Percentiles rank a stretch among this genome's conserved stretches.
Conservation (phyloP, 2,329 filamentous ascomycete genomes). For the Sclerotinia sclerotiorum region DNA sequence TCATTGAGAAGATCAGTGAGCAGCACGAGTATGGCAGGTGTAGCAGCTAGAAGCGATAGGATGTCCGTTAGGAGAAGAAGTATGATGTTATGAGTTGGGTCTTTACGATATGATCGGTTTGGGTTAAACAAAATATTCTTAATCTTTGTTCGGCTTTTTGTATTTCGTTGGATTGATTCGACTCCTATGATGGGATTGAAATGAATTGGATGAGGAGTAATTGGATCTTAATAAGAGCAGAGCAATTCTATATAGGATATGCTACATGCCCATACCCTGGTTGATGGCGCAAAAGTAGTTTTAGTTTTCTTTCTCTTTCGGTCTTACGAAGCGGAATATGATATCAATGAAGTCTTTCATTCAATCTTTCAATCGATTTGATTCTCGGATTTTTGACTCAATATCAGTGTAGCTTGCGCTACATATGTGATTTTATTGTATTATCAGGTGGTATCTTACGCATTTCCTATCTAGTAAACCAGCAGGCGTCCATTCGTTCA, state of each 20-base stretch:
- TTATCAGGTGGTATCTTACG: constrained; percentile 12
- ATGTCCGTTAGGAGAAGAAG: constrained; percentile 39
- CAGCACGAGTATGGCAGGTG: constrained; percentile 25
- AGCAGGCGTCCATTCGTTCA: constrained; percentile 21
- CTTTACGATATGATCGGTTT: constrained; percentile 21
- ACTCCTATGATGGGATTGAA: not conserved
- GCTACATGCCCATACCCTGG: not conserved
- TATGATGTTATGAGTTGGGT: constrained; percentile 42
- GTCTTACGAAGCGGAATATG: constrained; percentile 34
- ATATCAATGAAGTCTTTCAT: constrained; percentile 36
- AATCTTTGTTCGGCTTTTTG: constrained; percentile 11
- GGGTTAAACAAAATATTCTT: constrained; percentile 16
- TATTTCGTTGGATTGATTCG: constrained; percentile 1
- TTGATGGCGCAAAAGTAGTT: constrained; percentile 16
- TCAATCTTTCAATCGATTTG: constrained; percentile 4
- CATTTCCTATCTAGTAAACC: constrained; percentile 1
- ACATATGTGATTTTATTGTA: not conserved
- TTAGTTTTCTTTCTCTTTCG: constrained; percentile 19
- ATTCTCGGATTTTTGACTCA: not conserved
- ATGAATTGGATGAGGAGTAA: constrained; percentile 12
- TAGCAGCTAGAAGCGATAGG: constrained; percentile 36
- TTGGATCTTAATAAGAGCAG: constrained; percentile 13
- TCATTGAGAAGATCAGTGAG: constrained; percentile 31
- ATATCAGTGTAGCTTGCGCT: constrained; percentile 10
- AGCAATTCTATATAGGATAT: constrained; percentile 18